Conservation (phyloP, 2,329 filamentous ascomycete species). For the Botrytis hyacinthi region DNA sequence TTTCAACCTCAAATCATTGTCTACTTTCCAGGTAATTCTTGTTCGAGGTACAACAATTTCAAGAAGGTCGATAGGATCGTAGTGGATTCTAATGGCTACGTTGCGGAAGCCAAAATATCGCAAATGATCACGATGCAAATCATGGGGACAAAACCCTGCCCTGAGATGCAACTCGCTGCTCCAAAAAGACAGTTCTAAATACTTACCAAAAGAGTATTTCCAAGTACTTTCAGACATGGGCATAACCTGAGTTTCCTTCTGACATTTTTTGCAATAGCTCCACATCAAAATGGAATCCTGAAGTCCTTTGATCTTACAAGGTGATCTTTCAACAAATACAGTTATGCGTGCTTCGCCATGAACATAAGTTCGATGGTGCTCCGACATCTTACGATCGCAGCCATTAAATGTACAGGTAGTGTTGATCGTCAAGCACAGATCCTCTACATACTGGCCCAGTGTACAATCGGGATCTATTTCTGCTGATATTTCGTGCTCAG, state of each 20-base stretch:
- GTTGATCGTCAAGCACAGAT: constrained; percentile 74
- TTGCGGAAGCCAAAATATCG: constrained; percentile 90
- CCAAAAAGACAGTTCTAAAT: constrained; percentile 97
- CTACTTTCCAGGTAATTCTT: constrained; percentile 95
- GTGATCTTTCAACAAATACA: constrained; percentile 77
- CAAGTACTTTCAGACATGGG: constrained; percentile 92
- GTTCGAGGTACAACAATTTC: constrained; percentile 91
- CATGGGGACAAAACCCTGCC: constrained; percentile 78
- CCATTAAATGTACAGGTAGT: constrained; percentile 78
- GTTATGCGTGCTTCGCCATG: constrained; percentile 94
- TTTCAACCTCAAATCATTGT: constrained; percentile 86
- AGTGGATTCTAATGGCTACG: constrained; percentile 83
- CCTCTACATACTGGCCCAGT: constrained; percentile 91
- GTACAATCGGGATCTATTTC: constrained; percentile 82
- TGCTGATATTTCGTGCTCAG: constrained; percentile 69
- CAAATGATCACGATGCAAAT: constrained; percentile 88
- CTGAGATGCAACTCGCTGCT: constrained; percentile 75
- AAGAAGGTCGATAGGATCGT: constrained; percentile 86
- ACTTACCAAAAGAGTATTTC: constrained; percentile 99
- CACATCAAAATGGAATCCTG: constrained; percentile 89
- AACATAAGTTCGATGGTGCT: constrained; percentile 95
- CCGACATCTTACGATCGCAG: constrained; percentile 83
- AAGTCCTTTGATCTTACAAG: constrained; percentile 62
- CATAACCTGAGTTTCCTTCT: constrained; percentile 83
- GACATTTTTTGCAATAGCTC: constrained; percentile 92